Conservation (phyloP, 352 stramenopile genomes). For the Pythium phragmitis region DNA sequence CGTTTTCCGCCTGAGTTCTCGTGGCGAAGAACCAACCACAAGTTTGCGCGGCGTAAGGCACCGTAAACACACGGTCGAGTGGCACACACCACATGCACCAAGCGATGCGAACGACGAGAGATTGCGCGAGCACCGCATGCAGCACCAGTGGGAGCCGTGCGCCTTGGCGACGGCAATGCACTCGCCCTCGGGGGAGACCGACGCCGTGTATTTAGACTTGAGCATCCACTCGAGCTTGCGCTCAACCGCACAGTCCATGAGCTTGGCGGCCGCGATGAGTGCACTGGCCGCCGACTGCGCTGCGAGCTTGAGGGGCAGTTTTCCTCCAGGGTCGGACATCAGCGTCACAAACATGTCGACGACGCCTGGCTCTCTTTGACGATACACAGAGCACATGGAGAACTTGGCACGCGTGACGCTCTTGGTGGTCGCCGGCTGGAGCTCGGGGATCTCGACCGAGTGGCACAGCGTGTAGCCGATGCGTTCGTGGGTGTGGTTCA, state of each 20-base stretch:
- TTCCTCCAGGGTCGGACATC: slow-evolving; percentile 39
- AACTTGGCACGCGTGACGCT: slow-evolving; percentile 43
- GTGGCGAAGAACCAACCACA: not conserved
- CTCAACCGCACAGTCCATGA: slow-evolving; percentile 10
- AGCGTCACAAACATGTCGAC: slow-evolving; percentile 50
- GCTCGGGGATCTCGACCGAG: slow-evolving; percentile 3
- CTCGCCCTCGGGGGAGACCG: not conserved
- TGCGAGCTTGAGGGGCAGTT: slow-evolving; percentile 1
- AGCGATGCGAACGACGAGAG: slow-evolving; percentile 8
- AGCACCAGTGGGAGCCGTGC: not conserved
- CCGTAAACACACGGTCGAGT: not conserved
- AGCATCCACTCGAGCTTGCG: slow-evolving; percentile 18
- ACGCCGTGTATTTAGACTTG: not conserved
- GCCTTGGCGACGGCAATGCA: not conserved
- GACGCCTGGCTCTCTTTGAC: slow-evolving; percentile 28
- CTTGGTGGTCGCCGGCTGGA: slow-evolving; percentile 15
- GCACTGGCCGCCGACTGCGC: not conserved
- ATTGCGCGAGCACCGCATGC: slow-evolving; percentile 1
- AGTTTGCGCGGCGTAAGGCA: slow-evolving; percentile 11
- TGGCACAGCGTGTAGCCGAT: slow-evolving; percentile 16
- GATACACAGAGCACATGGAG: slow-evolving; percentile 45
- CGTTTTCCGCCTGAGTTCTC: not conserved
- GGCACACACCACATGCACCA: slow-evolving; percentile 3
- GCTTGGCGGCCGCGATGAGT: not conserved
- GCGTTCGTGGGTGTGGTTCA: slow-evolving; percentile 5